These are phyloP conservation scores for Coemansia sp. DNA, from an alignment of 192 early-diverging fungal species.

Conservation along the genomic window DNA sequence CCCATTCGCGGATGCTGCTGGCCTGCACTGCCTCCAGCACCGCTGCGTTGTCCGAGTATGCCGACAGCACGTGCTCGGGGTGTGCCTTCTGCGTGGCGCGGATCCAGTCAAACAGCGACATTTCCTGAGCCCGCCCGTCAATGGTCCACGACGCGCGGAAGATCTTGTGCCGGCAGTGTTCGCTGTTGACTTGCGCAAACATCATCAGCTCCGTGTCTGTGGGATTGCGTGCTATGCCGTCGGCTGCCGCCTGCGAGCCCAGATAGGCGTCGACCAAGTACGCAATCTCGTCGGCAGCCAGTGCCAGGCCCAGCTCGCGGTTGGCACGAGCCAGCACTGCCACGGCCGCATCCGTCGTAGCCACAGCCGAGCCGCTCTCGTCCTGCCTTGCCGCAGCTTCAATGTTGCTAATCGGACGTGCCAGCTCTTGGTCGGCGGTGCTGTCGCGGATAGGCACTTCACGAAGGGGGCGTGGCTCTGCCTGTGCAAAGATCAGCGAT, in stretches of 20 bases:
- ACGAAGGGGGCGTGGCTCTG: conserved; percentile 59
- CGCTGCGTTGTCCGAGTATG: conserved; percentile 98
- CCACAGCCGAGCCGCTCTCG: neutral
- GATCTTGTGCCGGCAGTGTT: conserved; percentile 99
- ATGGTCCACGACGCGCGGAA: conserved; percentile 98
- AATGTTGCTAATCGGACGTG: conserved; percentile 30
- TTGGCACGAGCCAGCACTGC: conserved; percentile 77
- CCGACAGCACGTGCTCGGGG: conserved; percentile 84
- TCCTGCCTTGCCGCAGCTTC: neutral
- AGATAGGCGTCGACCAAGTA: conserved; percentile 86
- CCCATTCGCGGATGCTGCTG: conserved; percentile 39
- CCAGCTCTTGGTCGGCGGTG: conserved; percentile 6
- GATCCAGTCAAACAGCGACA: conserved; percentile 96
- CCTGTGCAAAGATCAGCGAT: conserved; percentile 69
- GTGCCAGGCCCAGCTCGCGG: conserved; percentile 85
- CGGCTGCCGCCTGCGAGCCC: conserved; percentile 44
- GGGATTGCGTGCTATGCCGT: conserved; percentile 72
- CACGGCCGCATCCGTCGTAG: conserved; percentile 10
- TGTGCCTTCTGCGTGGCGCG: conserved; percentile 83
- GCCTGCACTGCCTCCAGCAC: conserved; percentile 65
- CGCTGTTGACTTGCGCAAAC: conserved; percentile 99
- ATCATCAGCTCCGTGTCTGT: conserved; percentile 99
- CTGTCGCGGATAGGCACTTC: conserved; percentile 54
- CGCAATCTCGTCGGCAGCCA: conserved; percentile 95
- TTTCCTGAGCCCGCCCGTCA: conserved; percentile 72